These are phyloP conservation scores for Lyophyllum semitale DNA, from an alignment of 768 basidiomycete genomes.

Conservation along the genomic window DNA sequence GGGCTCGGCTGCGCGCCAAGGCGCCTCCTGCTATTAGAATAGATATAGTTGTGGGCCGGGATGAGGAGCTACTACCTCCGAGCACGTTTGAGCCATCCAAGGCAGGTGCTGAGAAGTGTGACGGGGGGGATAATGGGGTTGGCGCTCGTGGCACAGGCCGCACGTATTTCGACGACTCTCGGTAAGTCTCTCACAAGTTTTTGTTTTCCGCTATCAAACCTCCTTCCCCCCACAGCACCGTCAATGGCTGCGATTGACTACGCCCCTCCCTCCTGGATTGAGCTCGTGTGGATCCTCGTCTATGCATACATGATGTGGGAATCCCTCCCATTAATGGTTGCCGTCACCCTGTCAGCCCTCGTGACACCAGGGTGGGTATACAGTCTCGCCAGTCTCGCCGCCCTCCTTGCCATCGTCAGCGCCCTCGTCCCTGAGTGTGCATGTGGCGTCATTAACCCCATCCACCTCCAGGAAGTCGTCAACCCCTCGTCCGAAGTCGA, in stretches of 20 bases:
- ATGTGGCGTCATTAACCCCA: not conserved
- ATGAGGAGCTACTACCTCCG: too few species aligned
- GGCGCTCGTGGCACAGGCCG: not conserved
- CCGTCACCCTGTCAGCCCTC: not conserved
- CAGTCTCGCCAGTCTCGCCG: conserved; percentile 2
- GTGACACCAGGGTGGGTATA: not conserved
- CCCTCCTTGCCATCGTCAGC: conserved; percentile 3
- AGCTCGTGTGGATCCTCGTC: not conserved
- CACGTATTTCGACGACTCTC: not conserved
- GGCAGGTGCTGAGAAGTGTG: not conserved
- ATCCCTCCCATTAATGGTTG: conserved; percentile 5
- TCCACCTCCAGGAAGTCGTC: not conserved
- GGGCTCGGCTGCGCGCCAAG: conserved; percentile 2
- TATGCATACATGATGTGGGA: conserved; percentile 1
- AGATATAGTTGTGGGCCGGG: not conserved
- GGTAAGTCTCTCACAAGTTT: not conserved
- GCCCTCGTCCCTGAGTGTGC: not conserved
- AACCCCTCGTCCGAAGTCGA: not conserved
- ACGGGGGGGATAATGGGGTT: too few species aligned
- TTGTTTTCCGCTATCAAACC: not conserved
- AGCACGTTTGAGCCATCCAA: not conserved
- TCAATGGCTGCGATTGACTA: not conserved
- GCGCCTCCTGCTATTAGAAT: conserved; percentile 3
- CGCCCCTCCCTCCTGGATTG: not conserved
- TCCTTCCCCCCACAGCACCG: not conserved